phyloP scores from a whole-genome alignment of 345 rosid species.

The Litchi chinensis region DNA sequence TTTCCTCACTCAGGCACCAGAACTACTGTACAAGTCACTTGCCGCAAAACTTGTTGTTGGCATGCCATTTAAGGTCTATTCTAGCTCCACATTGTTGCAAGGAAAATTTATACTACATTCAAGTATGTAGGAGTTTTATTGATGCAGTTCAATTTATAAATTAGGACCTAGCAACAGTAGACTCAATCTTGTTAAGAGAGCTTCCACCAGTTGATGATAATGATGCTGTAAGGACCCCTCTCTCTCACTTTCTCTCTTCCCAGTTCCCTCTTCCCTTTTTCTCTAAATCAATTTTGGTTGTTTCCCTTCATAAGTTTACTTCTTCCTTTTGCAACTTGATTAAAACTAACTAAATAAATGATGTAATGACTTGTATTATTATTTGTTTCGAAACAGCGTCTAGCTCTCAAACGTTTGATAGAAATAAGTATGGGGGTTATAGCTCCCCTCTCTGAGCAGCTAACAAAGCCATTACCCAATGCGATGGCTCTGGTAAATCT shows the following conservation, averaged over 20 bases:
- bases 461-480: constrained; percentile 90
- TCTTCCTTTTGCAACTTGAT: constrained; percentile 1
- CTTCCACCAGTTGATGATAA: constrained; percentile 83
- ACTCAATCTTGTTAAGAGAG: constrained; percentile 83
- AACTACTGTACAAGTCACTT: constrained; percentile 86
- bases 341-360: not conserved
- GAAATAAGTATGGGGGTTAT: constrained; percentile 95
- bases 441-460: constrained; percentile 90
- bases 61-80: constrained; percentile 93
- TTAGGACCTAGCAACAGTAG: constrained; percentile 95
- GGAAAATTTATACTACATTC: constrained; percentile 9
- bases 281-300: not conserved
- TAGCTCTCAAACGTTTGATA: constrained; percentile 89
- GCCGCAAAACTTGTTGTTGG: constrained; percentile 90
- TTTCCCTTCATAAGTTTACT: not conserved
- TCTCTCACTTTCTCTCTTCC: constrained; percentile 6
- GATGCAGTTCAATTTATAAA: constrained; percentile 22
- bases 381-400: constrained; percentile 52
- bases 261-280: constrained; percentile 2
- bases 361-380: constrained; percentile 22
- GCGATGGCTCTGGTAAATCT: constrained; percentile 93
- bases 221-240: constrained; percentile 68
- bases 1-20: constrained; percentile 60
- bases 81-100: constrained; percentile 17
- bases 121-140: constrained; percentile 15